These are phyloP conservation scores for Coprinopsis cinerea DNA, from an alignment of 768 basidiomycete genomes.

Conservation along the genomic window DNA sequence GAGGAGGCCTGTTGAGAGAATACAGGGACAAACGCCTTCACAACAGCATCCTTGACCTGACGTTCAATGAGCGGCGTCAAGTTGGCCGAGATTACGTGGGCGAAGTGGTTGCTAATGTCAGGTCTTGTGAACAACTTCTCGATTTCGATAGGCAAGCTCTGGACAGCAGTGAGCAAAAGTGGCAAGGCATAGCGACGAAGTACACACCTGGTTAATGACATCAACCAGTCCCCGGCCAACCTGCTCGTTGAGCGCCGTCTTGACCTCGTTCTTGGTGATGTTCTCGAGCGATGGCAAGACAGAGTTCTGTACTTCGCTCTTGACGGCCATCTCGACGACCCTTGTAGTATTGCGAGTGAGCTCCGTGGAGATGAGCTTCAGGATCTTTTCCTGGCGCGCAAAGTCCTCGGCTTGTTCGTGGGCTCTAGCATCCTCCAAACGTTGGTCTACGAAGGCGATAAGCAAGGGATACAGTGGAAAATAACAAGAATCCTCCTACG, in stretches of 20 bases:
- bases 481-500: slow-evolving; percentile 49
- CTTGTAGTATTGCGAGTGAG: slow-evolving; percentile 83
- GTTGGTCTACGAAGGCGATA: slow-evolving; percentile 51
- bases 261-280: slow-evolving; percentile 79
- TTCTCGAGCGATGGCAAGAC: slow-evolving; percentile 78
- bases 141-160: slow-evolving; percentile 76
- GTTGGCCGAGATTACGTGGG: slow-evolving; percentile 64
- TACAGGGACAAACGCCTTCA: slow-evolving; percentile 67
- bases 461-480: slow-evolving; percentile 9
- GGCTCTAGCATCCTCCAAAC: slow-evolving; percentile 74
- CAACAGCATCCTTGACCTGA: slow-evolving; percentile 75
- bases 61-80: slow-evolving; percentile 74
- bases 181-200: background rate
- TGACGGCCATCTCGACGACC: slow-evolving; percentile 86
- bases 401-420: slow-evolving; percentile 80
- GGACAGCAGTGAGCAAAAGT: slow-evolving; percentile 11
- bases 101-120: slow-evolving; percentile 71
- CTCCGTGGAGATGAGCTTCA: slow-evolving; percentile 84
- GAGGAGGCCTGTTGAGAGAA: slow-evolving; percentile 68
- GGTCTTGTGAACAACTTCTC: slow-evolving; percentile 73
- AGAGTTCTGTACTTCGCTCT: slow-evolving; percentile 76
- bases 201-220: slow-evolving; percentile 64
- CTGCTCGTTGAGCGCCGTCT: slow-evolving; percentile 70
- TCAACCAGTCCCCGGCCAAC: slow-evolving; percentile 69
- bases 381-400: slow-evolving; percentile 79